Percentiles rank a stretch among this genome's conserved stretches.
Evolutionary conservation across 768 basidiomycete genomes (phyloP).

Genomic region (Clathrus columnatus): DNA sequence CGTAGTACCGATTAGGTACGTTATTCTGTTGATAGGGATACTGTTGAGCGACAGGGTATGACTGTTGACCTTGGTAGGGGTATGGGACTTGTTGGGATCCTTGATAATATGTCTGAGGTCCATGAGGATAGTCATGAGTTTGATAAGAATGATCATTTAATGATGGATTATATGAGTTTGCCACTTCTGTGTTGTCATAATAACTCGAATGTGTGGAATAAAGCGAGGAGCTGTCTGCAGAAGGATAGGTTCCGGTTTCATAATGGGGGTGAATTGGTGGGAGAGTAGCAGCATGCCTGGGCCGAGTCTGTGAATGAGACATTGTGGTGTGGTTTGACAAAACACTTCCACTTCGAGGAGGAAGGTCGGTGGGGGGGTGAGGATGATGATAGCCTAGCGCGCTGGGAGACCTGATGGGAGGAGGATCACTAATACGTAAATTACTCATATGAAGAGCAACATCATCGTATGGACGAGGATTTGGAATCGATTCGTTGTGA

Average conservation of each 20-base stretch:
- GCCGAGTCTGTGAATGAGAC: conserved; percentile 19
- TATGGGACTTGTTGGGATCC: conserved; percentile 3
- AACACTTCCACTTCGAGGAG: conserved; percentile 48
- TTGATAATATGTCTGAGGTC: conserved; percentile 1
- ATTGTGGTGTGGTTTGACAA: conserved; percentile 39
- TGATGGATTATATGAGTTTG: conserved; percentile 22
- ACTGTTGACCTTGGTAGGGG: conserved; percentile 8
- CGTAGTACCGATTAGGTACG: conserved; percentile 29
- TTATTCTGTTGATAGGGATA: conserved; percentile 13
- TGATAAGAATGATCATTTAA: conserved; percentile 17
- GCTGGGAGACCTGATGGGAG: conserved; percentile 22
- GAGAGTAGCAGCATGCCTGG: conserved; percentile 35
- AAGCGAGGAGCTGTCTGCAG: conserved; percentile 16
- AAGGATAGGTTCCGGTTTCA: conserved; percentile 9
- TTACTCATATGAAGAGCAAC: conserved; percentile 38
- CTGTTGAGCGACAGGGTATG: too few relatives aligned
- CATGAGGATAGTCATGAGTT: conserved; percentile 5
- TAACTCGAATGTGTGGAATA: conserved; percentile 15
- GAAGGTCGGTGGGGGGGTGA: conserved; percentile 32
- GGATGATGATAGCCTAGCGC: conserved; percentile 19
- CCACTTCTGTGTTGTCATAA: conserved; percentile 16
- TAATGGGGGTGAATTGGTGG: conserved; percentile 20
- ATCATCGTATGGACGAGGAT: conserved; percentile 33
- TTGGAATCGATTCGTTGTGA: conserved; percentile 21
- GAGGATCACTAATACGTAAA: conserved; percentile 42